These are phyloP conservation scores for Alternaria sp. DNA, from an alignment of 2,329 filamentous ascomycete species.

Conservation along the genomic window DNA sequence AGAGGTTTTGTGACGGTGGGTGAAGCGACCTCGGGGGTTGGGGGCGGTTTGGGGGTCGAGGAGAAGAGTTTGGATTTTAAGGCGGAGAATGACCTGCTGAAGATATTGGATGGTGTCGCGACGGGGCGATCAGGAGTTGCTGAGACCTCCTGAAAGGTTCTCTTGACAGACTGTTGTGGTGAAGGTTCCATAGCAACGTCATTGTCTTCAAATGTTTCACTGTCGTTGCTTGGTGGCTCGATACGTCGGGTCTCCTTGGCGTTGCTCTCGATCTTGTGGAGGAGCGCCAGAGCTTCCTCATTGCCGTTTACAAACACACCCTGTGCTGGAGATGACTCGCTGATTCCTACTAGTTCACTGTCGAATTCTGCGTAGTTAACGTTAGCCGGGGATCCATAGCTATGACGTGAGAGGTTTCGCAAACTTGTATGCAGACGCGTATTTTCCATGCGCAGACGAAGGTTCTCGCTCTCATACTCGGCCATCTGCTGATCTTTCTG, in stretches of 20 bases:
- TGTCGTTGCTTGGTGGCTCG: slow-evolving; percentile 5
- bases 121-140: slow-evolving; percentile 19
- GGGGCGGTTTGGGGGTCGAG: slow-evolving; percentile 10
- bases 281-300: slow-evolving; percentile 32
- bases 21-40: slow-evolving; percentile 10
- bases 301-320: slow-evolving; percentile 24
- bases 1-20: slow-evolving; percentile 20
- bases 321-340: slow-evolving; percentile 14
- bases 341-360: slow-evolving; percentile 18
- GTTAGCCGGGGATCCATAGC: slow-evolving; percentile 23
- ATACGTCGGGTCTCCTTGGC: slow-evolving; percentile 16
- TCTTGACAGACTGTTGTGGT: slow-evolving; percentile 11
- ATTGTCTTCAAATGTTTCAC: slow-evolving; percentile 6
- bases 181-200: slow-evolving; percentile 8
- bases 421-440: slow-evolving; percentile 1
- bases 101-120: slow-evolving; percentile 22
- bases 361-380: slow-evolving; percentile 25
- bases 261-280: slow-evolving; percentile 30
- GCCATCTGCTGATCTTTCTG: slow-evolving; percentile 10
- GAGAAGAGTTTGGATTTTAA: slow-evolving; percentile 30
- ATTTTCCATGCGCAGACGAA: neutral
- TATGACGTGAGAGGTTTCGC: neutral
- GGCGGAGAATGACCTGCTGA: slow-evolving; percentile 33
- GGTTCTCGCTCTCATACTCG: slow-evolving; percentile 9
- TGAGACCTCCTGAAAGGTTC: slow-evolving; percentile 6